phyloP scores from a whole-genome alignment of 306 rosid species.

The Pyrus betulifolia region DNA sequence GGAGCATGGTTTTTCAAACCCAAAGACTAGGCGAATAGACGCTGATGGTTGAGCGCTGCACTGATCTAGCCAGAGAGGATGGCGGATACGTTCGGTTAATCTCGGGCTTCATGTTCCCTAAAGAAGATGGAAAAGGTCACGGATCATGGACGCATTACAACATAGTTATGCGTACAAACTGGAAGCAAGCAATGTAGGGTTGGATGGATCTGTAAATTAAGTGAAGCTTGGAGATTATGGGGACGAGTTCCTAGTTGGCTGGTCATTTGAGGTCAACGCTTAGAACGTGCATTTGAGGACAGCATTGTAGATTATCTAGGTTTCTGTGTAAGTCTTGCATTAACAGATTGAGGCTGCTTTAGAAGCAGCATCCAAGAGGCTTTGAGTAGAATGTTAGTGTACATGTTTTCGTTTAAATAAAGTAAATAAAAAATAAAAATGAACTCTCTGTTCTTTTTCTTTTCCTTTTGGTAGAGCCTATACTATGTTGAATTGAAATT shows the following conservation, averaged over 20 bases:
- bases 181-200: slow-evolving; percentile 81
- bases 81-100: slow-evolving; percentile 52
- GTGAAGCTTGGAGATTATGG: slow-evolving; percentile 56
- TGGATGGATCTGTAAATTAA: slow-evolving; percentile 64
- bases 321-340: slow-evolving; percentile 71
- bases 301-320: slow-evolving; percentile 52
- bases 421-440: background rate
- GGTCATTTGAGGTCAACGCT: background rate
- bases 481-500: background rate
- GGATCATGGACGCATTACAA: slow-evolving; percentile 59
- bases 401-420: background rate
- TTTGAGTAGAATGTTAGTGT: background rate
- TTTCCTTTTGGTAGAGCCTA: background rate
- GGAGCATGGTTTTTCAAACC: slow-evolving; percentile 54
- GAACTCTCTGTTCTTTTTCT: background rate
- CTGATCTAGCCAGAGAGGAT: slow-evolving; percentile 48
- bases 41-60: slow-evolving; percentile 77
- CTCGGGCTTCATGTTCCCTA: slow-evolving; percentile 82
- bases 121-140: slow-evolving; percentile 74
- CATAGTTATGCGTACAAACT: slow-evolving; percentile 44
- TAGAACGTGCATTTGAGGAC: slow-evolving; percentile 45
- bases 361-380: slow-evolving; percentile 24
- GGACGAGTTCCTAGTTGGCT: slow-evolving; percentile 8
- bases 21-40: slow-evolving; percentile 63
- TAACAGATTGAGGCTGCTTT: slow-evolving; percentile 60